Base-by-base conservation (phyloP, 2,329 filamentous ascomycete genomes). In the Venturiaceae sp. region DNA sequence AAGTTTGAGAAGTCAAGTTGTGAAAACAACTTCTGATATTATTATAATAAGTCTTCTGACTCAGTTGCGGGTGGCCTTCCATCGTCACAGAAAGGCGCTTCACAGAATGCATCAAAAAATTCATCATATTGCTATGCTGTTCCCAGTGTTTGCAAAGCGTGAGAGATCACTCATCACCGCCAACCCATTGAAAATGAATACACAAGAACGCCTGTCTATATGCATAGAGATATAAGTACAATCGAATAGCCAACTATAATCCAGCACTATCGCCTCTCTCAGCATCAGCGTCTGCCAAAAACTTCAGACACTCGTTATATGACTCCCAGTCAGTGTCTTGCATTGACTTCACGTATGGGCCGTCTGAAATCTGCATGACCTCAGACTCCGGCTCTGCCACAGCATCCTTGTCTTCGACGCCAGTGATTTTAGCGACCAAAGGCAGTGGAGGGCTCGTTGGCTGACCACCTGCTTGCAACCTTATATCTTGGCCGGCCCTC, bases 281-380 rank as follows among this genome's bases (percentile, higher is more conserved):
- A 11, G 34, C 36, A 28, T 39, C 53, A 44, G 53, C 34, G 11
- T 32, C 53, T 13, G n/a, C 53, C 8, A 56, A 32, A 21, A 39
- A 46, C 53, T 44, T 37, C 6, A 44, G 21, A 33, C 55, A 58
- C 3, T 62, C 47, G 14, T 62, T 53, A 52, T 62, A 60, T 26
- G 39, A 46, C 8, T 37, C 52, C 58, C 58, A 62, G 47, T 58
- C 50, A 19, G 58, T 50, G n/a, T 44, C 39, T 11, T 58, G 34
- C n/a, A 60, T 41, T 4, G 60, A 37, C 16, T 39, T 21, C n/a
- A 60, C 60, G 39, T 62, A 62, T 5, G 60, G 50, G 16, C n/a
- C 9, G 16, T 62, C 60, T 33, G 58, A 55, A 47, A 62, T 58
- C 7, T 58, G 16, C n/a, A 62, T 37, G 5, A 33, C 57, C 14